A percentile compares a stretch with the other conserved stretches of the same genome.
These are phyloP conservation scores for Fusarium compactum DNA, from an alignment of 2,329 filamentous ascomycete species.

Conservation along the genomic window DNA sequence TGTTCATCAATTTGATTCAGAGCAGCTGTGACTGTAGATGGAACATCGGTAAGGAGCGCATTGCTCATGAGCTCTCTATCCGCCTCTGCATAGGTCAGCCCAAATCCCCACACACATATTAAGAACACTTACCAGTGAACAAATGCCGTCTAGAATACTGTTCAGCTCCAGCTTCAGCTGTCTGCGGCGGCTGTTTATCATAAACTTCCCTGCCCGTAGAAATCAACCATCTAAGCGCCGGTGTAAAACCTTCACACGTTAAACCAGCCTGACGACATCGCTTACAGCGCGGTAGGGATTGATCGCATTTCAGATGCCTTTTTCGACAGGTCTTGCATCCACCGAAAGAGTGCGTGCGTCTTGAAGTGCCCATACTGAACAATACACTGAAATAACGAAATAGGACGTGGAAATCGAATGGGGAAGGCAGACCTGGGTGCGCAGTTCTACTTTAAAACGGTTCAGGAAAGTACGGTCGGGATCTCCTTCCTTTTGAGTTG, in stretches of 20 bases:
- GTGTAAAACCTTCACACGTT: slow-evolving; percentile 37
- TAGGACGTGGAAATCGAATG: too few species aligned
- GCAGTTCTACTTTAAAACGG: slow-evolving; percentile 18
- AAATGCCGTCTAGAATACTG: slow-evolving; percentile 39
- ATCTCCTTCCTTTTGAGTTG: slow-evolving; percentile 14
- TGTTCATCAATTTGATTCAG: slow-evolving; percentile 35
- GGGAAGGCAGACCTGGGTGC: background rate
- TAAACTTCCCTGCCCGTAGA: slow-evolving; percentile 37
- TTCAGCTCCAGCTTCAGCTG: slow-evolving; percentile 16
- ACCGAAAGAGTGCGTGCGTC: slow-evolving; percentile 39
- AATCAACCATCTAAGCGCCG: slow-evolving; percentile 36
- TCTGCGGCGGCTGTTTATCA: slow-evolving; percentile 27
- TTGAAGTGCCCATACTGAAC: slow-evolving; percentile 16
- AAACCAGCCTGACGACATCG: slow-evolving; percentile 34
- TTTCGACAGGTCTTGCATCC: slow-evolving; percentile 43
- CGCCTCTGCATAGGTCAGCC: slow-evolving; percentile 8
- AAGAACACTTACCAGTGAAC: slow-evolving; percentile 28
- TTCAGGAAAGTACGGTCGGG: slow-evolving; percentile 28
- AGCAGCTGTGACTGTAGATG: slow-evolving; percentile 35
- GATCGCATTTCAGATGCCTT: slow-evolving; percentile 43
- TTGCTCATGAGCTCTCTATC: slow-evolving; percentile 36
- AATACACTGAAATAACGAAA: too few species aligned
- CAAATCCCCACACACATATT: accelerated
- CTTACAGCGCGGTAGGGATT: slow-evolving; percentile 32
- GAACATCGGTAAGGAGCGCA: slow-evolving; percentile 19